phyloP scores from a whole-genome alignment of 225 moss, liverwort and hornwort genomes.

The Climacium dendroides region DNA sequence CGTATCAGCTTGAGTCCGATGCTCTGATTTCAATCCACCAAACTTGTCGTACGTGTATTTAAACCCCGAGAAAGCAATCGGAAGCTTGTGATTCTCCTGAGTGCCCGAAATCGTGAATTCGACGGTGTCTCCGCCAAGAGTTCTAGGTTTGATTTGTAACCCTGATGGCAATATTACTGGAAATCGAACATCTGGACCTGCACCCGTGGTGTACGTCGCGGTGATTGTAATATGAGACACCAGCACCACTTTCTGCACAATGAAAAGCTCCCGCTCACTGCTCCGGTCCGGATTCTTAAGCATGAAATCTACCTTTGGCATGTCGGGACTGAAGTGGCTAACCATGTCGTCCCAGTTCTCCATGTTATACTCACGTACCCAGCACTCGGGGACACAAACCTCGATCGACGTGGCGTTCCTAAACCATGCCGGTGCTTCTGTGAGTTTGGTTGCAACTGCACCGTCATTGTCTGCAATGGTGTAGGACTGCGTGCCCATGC shows the following conservation, averaged over 20 bases:
- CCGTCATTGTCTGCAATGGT: neutral
- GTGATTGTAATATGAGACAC: neutral
- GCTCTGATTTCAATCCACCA: neutral
- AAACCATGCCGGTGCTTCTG: neutral
- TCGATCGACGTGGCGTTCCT: neutral
- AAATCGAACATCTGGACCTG: neutral
- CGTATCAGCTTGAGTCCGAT: neutral
- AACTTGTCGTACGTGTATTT: neutral
- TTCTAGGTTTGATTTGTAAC: neutral
- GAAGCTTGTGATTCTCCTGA: neutral
- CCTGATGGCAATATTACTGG: neutral
- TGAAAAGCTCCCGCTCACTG: neutral
- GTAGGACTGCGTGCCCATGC: neutral
- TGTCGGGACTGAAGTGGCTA: neutral
- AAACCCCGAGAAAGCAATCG: neutral
- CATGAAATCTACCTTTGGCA: neutral
- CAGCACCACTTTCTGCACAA: constrained; percentile 18
- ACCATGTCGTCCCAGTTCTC: neutral
- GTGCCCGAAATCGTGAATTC: neutral
- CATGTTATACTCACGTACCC: neutral
- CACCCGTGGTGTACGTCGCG: neutral
- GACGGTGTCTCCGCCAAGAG: neutral
- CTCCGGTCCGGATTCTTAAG: neutral
- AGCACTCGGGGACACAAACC: neutral
- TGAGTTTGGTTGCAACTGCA: neutral